These are phyloP conservation scores for Phytophthora multivora DNA, from an alignment of 352 stramenopile genomes.

Conservation along the genomic window DNA sequence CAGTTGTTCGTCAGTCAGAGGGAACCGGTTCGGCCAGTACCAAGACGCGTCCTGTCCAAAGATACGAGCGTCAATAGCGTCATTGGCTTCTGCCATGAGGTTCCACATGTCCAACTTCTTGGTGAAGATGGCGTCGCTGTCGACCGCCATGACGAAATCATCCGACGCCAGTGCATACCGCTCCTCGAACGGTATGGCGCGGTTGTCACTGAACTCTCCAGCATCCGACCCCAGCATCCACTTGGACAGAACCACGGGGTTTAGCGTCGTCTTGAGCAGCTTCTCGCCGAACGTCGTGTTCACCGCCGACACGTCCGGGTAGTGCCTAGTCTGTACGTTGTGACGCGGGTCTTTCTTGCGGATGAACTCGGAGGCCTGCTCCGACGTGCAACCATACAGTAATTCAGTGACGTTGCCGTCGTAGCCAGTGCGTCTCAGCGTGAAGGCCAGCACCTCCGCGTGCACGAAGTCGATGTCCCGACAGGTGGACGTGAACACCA, in stretches of 20 bases:
- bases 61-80: slow-evolving; percentile 60
- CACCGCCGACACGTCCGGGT: slow-evolving; percentile 35
- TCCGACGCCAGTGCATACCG: slow-evolving; percentile 44
- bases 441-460: slow-evolving; percentile 73
- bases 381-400: slow-evolving; percentile 69
- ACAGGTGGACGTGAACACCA: slow-evolving; percentile 83
- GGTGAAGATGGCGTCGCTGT: slow-evolving; percentile 84
- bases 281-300: slow-evolving; percentile 62
- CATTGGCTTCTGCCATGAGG: slow-evolving; percentile 66
- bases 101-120: slow-evolving; percentile 80
- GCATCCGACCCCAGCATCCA: slow-evolving; percentile 50
- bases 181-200: slow-evolving; percentile 31
- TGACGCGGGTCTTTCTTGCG: slow-evolving; percentile 57
- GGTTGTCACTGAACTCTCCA: slow-evolving; percentile 22
- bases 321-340: slow-evolving; percentile 50
- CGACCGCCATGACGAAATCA: slow-evolving; percentile 80
- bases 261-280: slow-evolving; percentile 65
- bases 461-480: slow-evolving; percentile 65
- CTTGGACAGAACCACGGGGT: slow-evolving; percentile 55
- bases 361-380: slow-evolving; percentile 40
- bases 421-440: slow-evolving; percentile 59
- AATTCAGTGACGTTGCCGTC: slow-evolving; percentile 67
- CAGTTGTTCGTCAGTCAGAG: slow-evolving; percentile 45
- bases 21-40: slow-evolving; percentile 67
- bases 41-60: slow-evolving; percentile 83